A percentile compares a stretch with the other conserved stretches of the same genome.
These are phyloP conservation scores for Agaricales sp. DNA, from an alignment of 1,284 basidiomycete genomes.

Conservation along the genomic window DNA sequence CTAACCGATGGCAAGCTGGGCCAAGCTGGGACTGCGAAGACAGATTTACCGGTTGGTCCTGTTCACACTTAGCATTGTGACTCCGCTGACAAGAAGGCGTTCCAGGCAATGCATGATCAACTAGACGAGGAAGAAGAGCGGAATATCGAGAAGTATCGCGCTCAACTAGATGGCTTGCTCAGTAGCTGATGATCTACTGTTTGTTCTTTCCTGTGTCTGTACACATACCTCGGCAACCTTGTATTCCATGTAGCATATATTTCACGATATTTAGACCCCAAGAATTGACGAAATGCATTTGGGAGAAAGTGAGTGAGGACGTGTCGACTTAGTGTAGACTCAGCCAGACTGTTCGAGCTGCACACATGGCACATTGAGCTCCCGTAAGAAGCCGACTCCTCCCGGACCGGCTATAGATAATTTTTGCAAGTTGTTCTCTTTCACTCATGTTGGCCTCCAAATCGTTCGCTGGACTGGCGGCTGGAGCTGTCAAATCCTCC, in stretches of 20 bases:
- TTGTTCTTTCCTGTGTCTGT: too few species aligned
- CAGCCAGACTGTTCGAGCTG: too few species aligned
- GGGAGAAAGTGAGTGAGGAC: too few species aligned
- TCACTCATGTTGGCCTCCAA: constrained; percentile 45
- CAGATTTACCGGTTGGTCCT: constrained; percentile 67
- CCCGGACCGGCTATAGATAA: background rate
- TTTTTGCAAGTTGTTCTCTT: constrained; percentile 9
- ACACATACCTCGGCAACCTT: too few species aligned
- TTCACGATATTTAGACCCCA: too few species aligned
- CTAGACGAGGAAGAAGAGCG: constrained; percentile 74
- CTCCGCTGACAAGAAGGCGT: constrained; percentile 4
- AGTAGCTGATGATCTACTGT: too few species aligned
- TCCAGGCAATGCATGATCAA: constrained; percentile 42
- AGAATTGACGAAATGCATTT: too few species aligned
- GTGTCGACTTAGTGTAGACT: too few species aligned
- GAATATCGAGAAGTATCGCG: constrained; percentile 81
- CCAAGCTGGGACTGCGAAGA: constrained; percentile 64
- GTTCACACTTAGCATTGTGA: background rate
- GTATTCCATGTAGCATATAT: too few species aligned
- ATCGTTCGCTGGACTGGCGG: constrained; percentile 43
- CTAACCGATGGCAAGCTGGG: constrained; percentile 95
- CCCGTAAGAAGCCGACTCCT: background rate
- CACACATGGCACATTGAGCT: too few species aligned
- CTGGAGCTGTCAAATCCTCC: constrained; percentile 33
- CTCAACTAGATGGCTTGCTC: constrained; percentile 77